Evolutionary conservation across 2,329 filamentous ascomycete species (phyloP).

Genomic region (Pseudocercospora eumusae): DNA sequence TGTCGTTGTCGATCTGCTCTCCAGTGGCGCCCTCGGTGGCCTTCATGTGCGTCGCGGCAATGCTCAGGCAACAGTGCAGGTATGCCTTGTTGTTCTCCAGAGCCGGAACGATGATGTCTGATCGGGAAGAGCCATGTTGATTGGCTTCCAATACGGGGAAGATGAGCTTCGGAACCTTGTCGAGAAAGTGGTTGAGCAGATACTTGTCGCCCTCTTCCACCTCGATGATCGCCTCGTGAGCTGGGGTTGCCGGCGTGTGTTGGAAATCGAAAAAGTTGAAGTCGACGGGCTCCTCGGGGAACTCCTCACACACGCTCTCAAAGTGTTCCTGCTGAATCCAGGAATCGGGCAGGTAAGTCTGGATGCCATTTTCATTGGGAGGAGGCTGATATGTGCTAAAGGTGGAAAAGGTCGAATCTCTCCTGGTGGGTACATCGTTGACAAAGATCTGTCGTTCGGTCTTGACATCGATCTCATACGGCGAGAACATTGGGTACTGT

Average conservation of each 20-base stretch:
- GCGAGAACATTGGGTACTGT: conserved; percentile 63
- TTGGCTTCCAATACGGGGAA: conserved; percentile 92
- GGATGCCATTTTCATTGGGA: conserved; percentile 67
- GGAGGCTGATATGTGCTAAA: conserved; percentile 89
- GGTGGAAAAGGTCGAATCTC: conserved; percentile 85
- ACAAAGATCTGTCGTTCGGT: conserved; percentile 93
- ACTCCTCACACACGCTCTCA: conserved; percentile 66
- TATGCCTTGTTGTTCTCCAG: conserved; percentile 91
- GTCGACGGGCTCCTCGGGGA: conserved; percentile 55
- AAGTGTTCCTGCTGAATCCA: conserved; percentile 74
- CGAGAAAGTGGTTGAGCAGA: conserved; percentile 86
- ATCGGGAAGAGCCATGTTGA: conserved; percentile 77
- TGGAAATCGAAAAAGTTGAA: conserved; percentile 83
- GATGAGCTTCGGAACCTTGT: conserved; percentile 81
- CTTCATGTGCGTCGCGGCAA: conserved; percentile 90
- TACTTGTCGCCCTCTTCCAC: conserved; percentile 86
- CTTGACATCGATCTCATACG: conserved; percentile 94
- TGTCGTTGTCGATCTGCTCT: conserved; percentile 82
- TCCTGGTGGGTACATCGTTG: conserved; percentile 81
- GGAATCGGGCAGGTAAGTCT: conserved; percentile 62
- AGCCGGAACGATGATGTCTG: conserved; percentile 81
- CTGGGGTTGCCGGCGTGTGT: conserved; percentile 63
- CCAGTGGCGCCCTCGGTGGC: conserved; percentile 65
- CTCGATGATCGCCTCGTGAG: conserved; percentile 71
- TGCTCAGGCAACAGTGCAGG: conserved; percentile 91